Percentiles rank a stretch among this genome's conserved stretches.
phyloP scores from a whole-genome alignment of 2,329 filamentous ascomycete species.

The Trichoderma koningiopsis region DNA sequence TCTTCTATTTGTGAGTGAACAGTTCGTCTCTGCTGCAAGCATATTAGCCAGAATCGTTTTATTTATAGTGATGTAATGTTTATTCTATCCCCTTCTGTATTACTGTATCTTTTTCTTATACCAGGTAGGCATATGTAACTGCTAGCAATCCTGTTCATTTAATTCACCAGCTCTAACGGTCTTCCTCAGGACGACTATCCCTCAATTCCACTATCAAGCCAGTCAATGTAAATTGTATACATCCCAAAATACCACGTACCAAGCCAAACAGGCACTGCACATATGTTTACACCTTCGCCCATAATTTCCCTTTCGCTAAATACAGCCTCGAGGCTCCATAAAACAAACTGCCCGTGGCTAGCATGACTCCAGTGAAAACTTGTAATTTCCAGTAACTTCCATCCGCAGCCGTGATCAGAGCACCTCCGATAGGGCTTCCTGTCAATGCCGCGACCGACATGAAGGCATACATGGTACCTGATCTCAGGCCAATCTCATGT shows the following conservation, averaged over 20 bases:
- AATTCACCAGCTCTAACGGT: neutral
- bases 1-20: neutral
- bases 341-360: neutral
- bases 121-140: too few relatives aligned
- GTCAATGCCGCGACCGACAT: neutral
- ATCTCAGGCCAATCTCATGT: neutral
- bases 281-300: neutral
- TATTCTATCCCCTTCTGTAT: too few relatives aligned
- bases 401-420: neutral
- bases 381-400: neutral
- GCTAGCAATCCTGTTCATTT: too few relatives aligned
- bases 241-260: too few relatives aligned
- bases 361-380: neutral
- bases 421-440: slow-evolving; percentile 3
- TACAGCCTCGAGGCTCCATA: neutral
- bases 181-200: neutral
- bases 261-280: too few relatives aligned
- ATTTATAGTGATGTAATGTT: too few relatives aligned
- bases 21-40: too few relatives aligned
- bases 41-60: too few relatives aligned
- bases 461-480: neutral
- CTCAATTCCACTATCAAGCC: too few relatives aligned
- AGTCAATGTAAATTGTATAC: too few relatives aligned
- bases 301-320: neutral
- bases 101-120: too few relatives aligned